Percentiles rank a stretch among this genome's conserved stretches.
phyloP scores from a whole-genome alignment of 2,329 filamentous ascomycete species.

The Bisporella sp. region DNA sequence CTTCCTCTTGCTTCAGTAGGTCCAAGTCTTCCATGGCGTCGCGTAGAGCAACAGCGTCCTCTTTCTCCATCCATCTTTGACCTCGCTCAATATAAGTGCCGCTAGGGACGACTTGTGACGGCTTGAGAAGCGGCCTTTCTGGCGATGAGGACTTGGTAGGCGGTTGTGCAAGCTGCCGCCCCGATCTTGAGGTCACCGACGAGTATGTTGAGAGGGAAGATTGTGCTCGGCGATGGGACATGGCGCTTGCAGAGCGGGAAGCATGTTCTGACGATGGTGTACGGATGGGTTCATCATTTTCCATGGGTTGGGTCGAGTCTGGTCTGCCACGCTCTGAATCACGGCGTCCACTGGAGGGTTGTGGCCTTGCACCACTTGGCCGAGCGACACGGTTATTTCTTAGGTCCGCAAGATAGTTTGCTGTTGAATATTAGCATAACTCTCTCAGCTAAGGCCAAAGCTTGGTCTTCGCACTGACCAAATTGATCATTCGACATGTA shows the following conservation, averaged over 20 bases:
- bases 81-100: slow-evolving; percentile 67
- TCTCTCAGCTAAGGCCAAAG: too few species aligned
- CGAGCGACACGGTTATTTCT: slow-evolving; percentile 60
- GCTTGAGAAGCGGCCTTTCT: slow-evolving; percentile 38
- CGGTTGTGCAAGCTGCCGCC: slow-evolving; percentile 22
- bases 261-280: slow-evolving; percentile 12
- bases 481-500: slow-evolving; percentile 65
- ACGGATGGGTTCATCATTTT: slow-evolving; percentile 5
- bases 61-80: slow-evolving; percentile 73
- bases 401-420: slow-evolving; percentile 63
- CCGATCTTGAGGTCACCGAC: slow-evolving; percentile 22
- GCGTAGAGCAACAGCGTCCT: slow-evolving; percentile 64
- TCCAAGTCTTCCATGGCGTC: slow-evolving; percentile 71
- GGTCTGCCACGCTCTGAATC: slow-evolving; percentile 33
- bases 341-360: slow-evolving; percentile 35
- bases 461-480: slow-evolving; percentile 36
- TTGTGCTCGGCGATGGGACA: slow-evolving; percentile 23
- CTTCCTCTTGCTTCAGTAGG: slow-evolving; percentile 42
- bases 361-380: slow-evolving; percentile 65
- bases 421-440: slow-evolving; percentile 33
- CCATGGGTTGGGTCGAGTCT: slow-evolving; percentile 1
- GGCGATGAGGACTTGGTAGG: slow-evolving; percentile 4
- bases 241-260: slow-evolving; percentile 20
- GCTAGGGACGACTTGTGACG: slow-evolving; percentile 56
- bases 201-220: slow-evolving; percentile 24